Conservation (phyloP, 2,329 filamentous ascomycete genomes). For the Sporothrix dimorphospora region DNA sequence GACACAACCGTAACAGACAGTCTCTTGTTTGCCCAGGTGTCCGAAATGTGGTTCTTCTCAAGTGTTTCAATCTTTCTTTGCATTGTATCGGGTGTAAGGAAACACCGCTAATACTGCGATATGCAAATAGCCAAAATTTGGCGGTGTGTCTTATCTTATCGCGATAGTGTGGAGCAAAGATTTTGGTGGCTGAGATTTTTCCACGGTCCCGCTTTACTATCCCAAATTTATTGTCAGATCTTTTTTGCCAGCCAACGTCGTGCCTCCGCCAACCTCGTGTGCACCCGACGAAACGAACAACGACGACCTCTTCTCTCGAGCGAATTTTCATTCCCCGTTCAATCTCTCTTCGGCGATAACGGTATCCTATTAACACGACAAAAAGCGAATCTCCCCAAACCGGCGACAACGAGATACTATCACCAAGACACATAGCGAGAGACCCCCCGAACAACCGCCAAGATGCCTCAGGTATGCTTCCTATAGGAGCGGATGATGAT, state of each 20-base stretch:
- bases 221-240: not conserved
- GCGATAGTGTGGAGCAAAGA: not conserved
- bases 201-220: not conserved
- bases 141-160: slow-evolving; percentile 18
- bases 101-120: too few relatives aligned
- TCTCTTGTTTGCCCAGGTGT: too few relatives aligned
- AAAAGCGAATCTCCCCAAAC: not conserved
- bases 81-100: too few relatives aligned
- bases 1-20: too few relatives aligned
- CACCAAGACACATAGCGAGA: slow-evolving; percentile 3
- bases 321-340: not conserved
- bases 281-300: not conserved
- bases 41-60: too few relatives aligned
- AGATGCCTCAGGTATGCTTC: slow-evolving; percentile 32
- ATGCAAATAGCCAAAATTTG: not conserved
- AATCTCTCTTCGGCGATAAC: not conserved
- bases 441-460: slow-evolving; percentile 19
- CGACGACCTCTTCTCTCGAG: not conserved
- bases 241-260: slow-evolving; percentile 15
- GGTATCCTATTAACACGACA: not conserved
- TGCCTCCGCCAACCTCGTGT: not conserved
- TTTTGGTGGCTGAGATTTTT: slow-evolving; percentile 11
- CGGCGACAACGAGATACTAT: not conserved
- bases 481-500: not conserved
- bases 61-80: too few relatives aligned